Conservation (phyloP, 441 rosid species). For the Adansonia rubrostipa region DNA sequence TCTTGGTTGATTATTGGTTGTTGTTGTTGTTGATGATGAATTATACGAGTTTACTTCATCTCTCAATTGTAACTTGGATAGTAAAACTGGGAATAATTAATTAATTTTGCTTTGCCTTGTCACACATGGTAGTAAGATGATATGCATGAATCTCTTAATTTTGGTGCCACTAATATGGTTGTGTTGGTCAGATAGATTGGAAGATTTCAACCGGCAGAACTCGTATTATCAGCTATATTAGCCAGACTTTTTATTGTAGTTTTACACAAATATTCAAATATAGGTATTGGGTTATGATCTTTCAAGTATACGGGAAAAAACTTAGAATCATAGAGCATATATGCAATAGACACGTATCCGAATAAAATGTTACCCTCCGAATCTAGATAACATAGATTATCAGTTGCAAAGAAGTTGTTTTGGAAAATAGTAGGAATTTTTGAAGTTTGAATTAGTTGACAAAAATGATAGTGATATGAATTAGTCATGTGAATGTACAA, state of each 20-base stretch:
- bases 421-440: neutral
- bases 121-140: no score
- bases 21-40: neutral
- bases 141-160: neutral
- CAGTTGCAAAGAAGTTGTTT: neutral
- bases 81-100: neutral
- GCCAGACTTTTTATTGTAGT: no score
- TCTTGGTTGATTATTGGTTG: neutral
- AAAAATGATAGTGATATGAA: neutral
- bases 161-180: neutral
- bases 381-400: no score
- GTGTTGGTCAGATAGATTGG: neutral
- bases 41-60: neutral
- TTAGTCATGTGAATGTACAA: neutral
- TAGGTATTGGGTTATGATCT: no score
- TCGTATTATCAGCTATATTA: neutral
- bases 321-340: no score
- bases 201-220: neutral
- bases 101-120: neutral
- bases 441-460: conserved; percentile 2
- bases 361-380: no score
- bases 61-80: neutral
- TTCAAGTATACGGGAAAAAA: no score
- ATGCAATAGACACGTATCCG: no score
- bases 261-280: no score